Conservation (phyloP, 768 basidiomycete species). For the Psilocybe cyanescens region DNA sequence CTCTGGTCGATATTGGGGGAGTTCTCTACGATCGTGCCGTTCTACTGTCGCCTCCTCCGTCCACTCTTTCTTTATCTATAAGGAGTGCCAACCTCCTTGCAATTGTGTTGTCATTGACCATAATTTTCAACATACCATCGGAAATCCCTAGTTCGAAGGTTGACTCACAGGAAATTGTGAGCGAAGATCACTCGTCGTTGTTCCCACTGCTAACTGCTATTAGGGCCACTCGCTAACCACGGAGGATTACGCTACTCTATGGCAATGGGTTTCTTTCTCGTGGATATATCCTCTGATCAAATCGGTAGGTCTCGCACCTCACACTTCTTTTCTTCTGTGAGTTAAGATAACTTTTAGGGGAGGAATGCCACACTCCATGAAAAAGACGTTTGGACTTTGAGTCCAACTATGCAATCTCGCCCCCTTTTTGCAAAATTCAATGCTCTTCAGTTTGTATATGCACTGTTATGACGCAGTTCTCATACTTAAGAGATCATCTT, state of each 20-base stretch:
- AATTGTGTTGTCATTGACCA: slow-evolving; percentile 42
- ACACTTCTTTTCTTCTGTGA: background rate
- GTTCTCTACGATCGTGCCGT: slow-evolving; percentile 53
- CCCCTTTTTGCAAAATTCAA: slow-evolving; percentile 63
- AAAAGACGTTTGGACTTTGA: slow-evolving; percentile 72
- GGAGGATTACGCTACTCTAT: slow-evolving; percentile 77
- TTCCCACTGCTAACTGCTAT: background rate
- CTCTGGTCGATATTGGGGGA: slow-evolving; percentile 55
- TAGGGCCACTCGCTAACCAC: slow-evolving; percentile 62
- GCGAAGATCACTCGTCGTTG: slow-evolving; percentile 25
- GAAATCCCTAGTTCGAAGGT: slow-evolving; percentile 57
- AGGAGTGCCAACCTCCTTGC: slow-evolving; percentile 47
- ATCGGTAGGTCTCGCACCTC: slow-evolving; percentile 32
- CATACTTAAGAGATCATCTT: background rate
- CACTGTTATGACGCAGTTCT: background rate
- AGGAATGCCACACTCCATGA: slow-evolving; percentile 63
- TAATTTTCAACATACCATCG: slow-evolving; percentile 67
- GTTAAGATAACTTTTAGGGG: slow-evolving; percentile 33
- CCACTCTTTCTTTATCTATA: slow-evolving; percentile 27
- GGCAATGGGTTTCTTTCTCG: slow-evolving; percentile 70
- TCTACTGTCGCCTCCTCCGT: slow-evolving; percentile 45
- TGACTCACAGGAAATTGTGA: slow-evolving; percentile 62
- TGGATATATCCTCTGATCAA: slow-evolving; percentile 73
- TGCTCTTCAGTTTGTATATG: slow-evolving; percentile 33
- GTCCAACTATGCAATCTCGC: slow-evolving; percentile 67